These are phyloP conservation scores for Elongisporangium undulatum DNA, from an alignment of 352 stramenopile species.

Conservation along the genomic window DNA sequence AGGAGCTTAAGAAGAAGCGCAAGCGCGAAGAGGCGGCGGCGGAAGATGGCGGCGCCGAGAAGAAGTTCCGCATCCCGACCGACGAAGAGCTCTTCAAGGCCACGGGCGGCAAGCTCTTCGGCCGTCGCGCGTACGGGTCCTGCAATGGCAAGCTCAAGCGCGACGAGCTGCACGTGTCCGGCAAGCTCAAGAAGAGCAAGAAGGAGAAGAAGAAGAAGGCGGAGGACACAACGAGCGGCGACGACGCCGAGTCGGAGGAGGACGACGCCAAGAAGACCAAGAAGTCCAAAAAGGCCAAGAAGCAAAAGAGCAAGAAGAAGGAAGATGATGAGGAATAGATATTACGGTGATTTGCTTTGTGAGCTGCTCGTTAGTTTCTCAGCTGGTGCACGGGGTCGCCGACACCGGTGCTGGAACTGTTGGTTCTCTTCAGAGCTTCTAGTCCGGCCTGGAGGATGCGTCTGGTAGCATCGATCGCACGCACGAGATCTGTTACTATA, in stretches of 20 bases:
- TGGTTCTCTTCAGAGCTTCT: not conserved
- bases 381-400: not conserved
- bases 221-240: constrained; percentile 1
- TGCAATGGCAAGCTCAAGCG: constrained; percentile 86
- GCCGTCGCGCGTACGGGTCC: constrained; percentile 89
- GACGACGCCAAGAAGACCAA: constrained; percentile 21
- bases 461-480: not conserved
- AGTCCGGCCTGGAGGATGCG: not conserved
- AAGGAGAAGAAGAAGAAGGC: constrained; percentile 6
- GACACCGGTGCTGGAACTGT: not conserved
- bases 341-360: not conserved
- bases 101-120: constrained; percentile 94
- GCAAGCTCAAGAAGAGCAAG: constrained; percentile 15
- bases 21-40: constrained; percentile 21
- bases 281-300: constrained; percentile 9
- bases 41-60: constrained; percentile 25
- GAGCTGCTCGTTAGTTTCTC: not conserved
- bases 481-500: too few species aligned
- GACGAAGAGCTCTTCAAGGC: constrained; percentile 96
- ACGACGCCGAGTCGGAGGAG: constrained; percentile 22
- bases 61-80: constrained; percentile 76
- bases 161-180: constrained; percentile 49
- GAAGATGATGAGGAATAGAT: constrained; percentile 2
- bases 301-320: constrained; percentile 9
- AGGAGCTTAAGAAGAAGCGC: constrained; percentile 35